Evolutionary conservation across 352 stramenopile genomes (phyloP).

Genomic region (Phytophthora cryptogea): DNA sequence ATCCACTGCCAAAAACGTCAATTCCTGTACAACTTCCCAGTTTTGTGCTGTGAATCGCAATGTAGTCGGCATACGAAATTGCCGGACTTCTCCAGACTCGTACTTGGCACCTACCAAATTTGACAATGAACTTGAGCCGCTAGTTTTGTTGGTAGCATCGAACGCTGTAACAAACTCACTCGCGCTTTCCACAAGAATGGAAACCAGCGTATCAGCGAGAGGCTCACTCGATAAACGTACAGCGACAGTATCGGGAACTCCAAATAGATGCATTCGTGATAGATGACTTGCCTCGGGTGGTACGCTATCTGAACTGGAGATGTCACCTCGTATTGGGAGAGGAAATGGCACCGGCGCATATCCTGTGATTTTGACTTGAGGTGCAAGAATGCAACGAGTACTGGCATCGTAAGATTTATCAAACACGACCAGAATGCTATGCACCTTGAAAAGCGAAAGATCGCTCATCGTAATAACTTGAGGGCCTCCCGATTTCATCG

Average conservation of each 20-base stretch:
- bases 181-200: slow-evolving; percentile 30
- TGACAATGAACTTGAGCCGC: slow-evolving; percentile 14
- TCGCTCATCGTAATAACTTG: slow-evolving; percentile 39
- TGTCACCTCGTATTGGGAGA: slow-evolving; percentile 48
- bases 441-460: slow-evolving; percentile 31
- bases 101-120: slow-evolving; percentile 45
- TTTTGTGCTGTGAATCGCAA: slow-evolving; percentile 62
- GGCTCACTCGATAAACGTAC: slow-evolving; percentile 66
- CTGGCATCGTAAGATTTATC: slow-evolving; percentile 63
- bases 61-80: slow-evolving; percentile 43
- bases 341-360: slow-evolving; percentile 54
- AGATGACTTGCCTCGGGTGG: slow-evolving; percentile 40
- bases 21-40: slow-evolving; percentile 53
- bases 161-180: slow-evolving; percentile 43
- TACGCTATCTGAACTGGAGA: slow-evolving; percentile 37
- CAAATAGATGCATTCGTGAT: slow-evolving; percentile 64
- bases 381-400: slow-evolving; percentile 46
- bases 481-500: slow-evolving; percentile 49
- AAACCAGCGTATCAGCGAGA: slow-evolving; percentile 47
- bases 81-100: slow-evolving; percentile 37
- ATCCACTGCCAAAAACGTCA: slow-evolving; percentile 63
- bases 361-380: slow-evolving; percentile 36
- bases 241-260: slow-evolving; percentile 29
- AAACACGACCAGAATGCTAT: slow-evolving; percentile 44
- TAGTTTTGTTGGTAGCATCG: slow-evolving; percentile 41